These are phyloP conservation scores for Aspergillaceae sp. DNA, from an alignment of 2,329 filamentous ascomycete genomes.

Conservation along the genomic window DNA sequence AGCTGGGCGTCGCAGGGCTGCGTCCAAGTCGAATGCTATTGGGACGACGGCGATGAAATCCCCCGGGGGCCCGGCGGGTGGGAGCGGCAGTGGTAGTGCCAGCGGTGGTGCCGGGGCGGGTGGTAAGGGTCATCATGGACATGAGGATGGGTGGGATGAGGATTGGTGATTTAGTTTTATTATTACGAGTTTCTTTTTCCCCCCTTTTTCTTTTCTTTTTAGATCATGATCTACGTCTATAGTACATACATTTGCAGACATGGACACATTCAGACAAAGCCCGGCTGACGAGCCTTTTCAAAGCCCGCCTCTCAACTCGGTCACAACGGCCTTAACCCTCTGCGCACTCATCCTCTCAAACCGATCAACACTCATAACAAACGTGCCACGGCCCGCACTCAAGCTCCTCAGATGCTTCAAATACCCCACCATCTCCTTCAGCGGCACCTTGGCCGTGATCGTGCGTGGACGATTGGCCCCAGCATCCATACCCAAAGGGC, in stretches of 20 bases:
- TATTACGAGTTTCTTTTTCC: background rate
- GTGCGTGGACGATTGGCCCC: conserved; percentile 44
- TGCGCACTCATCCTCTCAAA: conserved; percentile 59
- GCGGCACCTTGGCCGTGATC: conserved; percentile 77
- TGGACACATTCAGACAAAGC: background rate
- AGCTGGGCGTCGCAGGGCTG: conserved; percentile 19
- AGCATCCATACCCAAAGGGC: too few relatives aligned
- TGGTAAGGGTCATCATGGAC: conserved; percentile 33
- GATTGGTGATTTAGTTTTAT: conserved; percentile 29
- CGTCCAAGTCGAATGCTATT: conserved; percentile 42
- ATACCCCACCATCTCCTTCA: conserved; percentile 96
- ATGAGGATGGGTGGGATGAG: conserved; percentile 45
- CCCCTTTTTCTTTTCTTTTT: background rate
- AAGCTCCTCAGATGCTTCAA: conserved; percentile 79
- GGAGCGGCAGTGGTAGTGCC: background rate
- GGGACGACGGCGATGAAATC: conserved; percentile 56
- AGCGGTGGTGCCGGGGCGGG: conserved; percentile 2
- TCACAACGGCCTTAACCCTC: conserved; percentile 50
- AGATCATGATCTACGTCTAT: too few relatives aligned
- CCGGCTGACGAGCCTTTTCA: background rate
- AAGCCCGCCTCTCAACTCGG: conserved; percentile 34
- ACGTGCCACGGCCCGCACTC: conserved; percentile 74
- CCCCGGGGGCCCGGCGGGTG: background rate
- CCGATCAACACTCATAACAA: conserved; percentile 64
- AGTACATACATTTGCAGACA: background rate